A percentile compares a stretch with the other conserved stretches of the same genome.
These are phyloP conservation scores for Coemansia sp. DNA, from an alignment of 192 early-diverging fungal species.

Conservation along the genomic window DNA sequence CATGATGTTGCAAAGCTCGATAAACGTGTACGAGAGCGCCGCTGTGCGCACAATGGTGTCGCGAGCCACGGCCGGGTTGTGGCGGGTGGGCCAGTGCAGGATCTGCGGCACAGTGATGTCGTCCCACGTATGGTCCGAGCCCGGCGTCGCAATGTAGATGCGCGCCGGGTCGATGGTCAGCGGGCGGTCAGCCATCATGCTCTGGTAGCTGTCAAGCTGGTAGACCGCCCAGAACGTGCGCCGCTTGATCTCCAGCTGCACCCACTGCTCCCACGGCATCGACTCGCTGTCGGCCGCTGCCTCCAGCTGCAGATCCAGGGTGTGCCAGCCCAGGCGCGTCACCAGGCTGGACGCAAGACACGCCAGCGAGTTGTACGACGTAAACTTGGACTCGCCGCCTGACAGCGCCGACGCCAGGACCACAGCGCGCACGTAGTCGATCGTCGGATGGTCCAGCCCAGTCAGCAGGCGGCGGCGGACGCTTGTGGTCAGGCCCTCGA, in stretches of 20 bases:
- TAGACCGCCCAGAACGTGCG: constrained; percentile 53
- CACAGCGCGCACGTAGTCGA: constrained; percentile 47
- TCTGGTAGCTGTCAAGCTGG: constrained; percentile 51
- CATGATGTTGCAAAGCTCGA: constrained; percentile 36
- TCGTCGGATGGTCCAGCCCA: constrained; percentile 36
- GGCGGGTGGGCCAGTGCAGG: constrained; percentile 37
- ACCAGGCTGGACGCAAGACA: constrained; percentile 44
- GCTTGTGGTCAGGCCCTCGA: constrained; percentile 22
- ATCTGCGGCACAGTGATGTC: constrained; percentile 45
- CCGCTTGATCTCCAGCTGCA: constrained; percentile 33
- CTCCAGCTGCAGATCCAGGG: constrained; percentile 33
- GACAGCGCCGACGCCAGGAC: constrained; percentile 37
- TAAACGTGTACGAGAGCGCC: constrained; percentile 40
- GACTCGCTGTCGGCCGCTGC: constrained; percentile 2
- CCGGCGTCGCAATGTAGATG: constrained; percentile 34
- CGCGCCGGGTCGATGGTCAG: constrained; percentile 38
- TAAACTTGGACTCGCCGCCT: constrained; percentile 36
- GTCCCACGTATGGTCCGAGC: constrained; percentile 43
- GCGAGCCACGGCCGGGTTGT: constrained; percentile 17
- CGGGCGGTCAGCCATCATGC: constrained; percentile 42
- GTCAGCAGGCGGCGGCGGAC: constrained; percentile 36
- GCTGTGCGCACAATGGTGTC: constrained; percentile 21
- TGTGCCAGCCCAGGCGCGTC: constrained; percentile 49
- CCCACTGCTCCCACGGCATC: constrained; percentile 37
- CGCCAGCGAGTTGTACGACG: constrained; percentile 46